Evolutionary conservation across 1,284 basidiomycete genomes (phyloP), one percentile per base, ranked within the genome.

Genomic region (Heterobasidion parviporum): DNA sequence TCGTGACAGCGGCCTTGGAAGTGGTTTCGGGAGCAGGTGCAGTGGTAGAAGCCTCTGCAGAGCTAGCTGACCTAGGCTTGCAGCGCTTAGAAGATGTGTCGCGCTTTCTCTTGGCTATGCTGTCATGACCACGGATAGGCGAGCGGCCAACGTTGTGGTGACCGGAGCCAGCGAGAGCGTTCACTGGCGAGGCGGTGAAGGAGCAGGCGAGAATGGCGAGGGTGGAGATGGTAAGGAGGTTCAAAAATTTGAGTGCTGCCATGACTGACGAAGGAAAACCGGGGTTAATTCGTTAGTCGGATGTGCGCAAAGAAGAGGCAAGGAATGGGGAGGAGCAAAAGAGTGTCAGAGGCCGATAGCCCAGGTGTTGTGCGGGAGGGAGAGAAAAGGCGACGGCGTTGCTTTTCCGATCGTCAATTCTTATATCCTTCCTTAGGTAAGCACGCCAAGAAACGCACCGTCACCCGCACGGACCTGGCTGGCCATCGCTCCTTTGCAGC

Each of bases 131-230:
- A 55, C 78, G 72, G 58, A 73, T 74, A 50, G 70, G 50, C 56
- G 52, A 15, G 51, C 73, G 65, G 32, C 64, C 71, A 44, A 72
- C 65, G 57, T 74, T 65, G 45, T 70, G 66, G 46, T 66, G 68
- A 45, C 77, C 74, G 7, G 38, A n/a, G 2, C 75, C 63, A 7
- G 76, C 74, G 53, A 88, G 72, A 8, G 85, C 85, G 59, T 72
- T 73, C 46, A 72, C 80, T 26, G 77, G 72, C 12, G 72, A 56
- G 0, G 77, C 67, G 43, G 67, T 72, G 57, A 78, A 76, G n/a
- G 76, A 74, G 61, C 73, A 74, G 52, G 79, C 74, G 58, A 88
- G 59, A 59, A 87, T 62, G 35, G 81, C 79, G 50, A 89, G 65
- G 15, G 82, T 75, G 20, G 80, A 72, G 50, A 87, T 61, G 18